Base-by-base conservation (phyloP, 2,329 filamentous ascomycete genomes). In the Beauveria australis region DNA sequence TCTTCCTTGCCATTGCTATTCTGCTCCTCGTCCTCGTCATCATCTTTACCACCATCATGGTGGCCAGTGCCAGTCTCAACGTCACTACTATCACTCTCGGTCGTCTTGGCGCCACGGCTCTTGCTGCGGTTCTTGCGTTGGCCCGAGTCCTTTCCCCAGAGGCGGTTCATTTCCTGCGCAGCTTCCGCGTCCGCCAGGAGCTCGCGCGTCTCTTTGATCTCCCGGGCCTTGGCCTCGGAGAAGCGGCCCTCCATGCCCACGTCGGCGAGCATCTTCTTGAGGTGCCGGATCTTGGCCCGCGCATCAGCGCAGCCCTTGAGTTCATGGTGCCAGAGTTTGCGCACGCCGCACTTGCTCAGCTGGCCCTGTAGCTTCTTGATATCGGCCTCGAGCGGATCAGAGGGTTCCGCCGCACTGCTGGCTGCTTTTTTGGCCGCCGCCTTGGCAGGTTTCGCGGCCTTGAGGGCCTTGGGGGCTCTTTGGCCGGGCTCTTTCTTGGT, bases 241-340 rank as follows among this genome's bases (percentile, higher is more conserved):
- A 91, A 97, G 18, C 93, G 85, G 0, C 92, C 93, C 1, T 86
- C 86, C 89, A 97, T 97, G 40, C 93, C 94, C 5, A 86, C 79
- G 33, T 96, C 91, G 40, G 81, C 80, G 28, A 99, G 81, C 87
- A 95, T 88, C 12, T 76, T 76, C 70, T 85, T 90, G 8, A 99
- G 79, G 70, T 97, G 91, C 57, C 80, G 81, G 63, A 97, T 90
- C 78, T 96, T 97, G 54, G 85, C 90, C 63, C 86, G 88, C 4
- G 81, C 71, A 26, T 92, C 89, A 60, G 87, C 83, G 67, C 84
- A 92, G 59, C 85, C 79, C 71, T 90, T 90, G 30, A 99, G 81
- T 73, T 97, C 91, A 64, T 88, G 86, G 54, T 83, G 84, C 93
- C 94, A 99, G 63, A 97, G 83, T 71, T 97, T 97, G 58, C 91